Percentiles rank a stretch among this genome's conserved stretches.
Conservation (phyloP, 208 protist species). For the Acanthamoeba culbertsoni region DNA sequence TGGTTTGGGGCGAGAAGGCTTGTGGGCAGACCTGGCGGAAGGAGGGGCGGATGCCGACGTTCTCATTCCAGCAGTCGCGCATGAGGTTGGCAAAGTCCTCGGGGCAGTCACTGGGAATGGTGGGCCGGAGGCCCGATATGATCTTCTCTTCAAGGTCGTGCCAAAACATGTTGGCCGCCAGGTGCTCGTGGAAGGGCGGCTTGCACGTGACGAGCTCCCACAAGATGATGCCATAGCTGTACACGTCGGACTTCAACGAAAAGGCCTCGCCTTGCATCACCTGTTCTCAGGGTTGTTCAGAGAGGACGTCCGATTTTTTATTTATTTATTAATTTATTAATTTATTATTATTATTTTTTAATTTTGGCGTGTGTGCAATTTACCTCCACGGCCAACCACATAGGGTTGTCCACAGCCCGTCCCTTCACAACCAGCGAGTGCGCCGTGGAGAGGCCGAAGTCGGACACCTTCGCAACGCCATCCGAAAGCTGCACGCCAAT, state of each 20-base stretch:
- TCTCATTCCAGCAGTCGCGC: slow-evolving; percentile 31
- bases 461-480: slow-evolving; percentile 22
- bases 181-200: neutral
- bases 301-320: no score
- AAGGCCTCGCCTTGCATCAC: neutral
- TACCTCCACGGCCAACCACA: slow-evolving; percentile 52
- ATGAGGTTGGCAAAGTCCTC: neutral
- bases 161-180: slow-evolving; percentile 28
- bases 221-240: slow-evolving; percentile 38
- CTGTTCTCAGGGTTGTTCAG: no score
- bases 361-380: neutral
- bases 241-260: slow-evolving; percentile 33
- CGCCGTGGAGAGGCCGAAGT: slow-evolving; percentile 13
- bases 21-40: neutral
- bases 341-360: neutral
- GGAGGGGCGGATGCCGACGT: neutral
- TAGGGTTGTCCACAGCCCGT: slow-evolving; percentile 32
- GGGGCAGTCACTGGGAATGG: neutral
- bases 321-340: neutral
- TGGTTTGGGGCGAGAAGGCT: no score
- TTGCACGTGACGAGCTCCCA: slow-evolving; percentile 33
- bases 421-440: slow-evolving; percentile 22
- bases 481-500: neutral
- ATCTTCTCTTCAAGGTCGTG: slow-evolving; percentile 37
- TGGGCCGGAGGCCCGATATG: neutral